Percentiles rank a stretch among this genome's conserved stretches.
phyloP scores from a whole-genome alignment of 2,329 filamentous ascomycete species.

The Blastomyces gilchristii region DNA sequence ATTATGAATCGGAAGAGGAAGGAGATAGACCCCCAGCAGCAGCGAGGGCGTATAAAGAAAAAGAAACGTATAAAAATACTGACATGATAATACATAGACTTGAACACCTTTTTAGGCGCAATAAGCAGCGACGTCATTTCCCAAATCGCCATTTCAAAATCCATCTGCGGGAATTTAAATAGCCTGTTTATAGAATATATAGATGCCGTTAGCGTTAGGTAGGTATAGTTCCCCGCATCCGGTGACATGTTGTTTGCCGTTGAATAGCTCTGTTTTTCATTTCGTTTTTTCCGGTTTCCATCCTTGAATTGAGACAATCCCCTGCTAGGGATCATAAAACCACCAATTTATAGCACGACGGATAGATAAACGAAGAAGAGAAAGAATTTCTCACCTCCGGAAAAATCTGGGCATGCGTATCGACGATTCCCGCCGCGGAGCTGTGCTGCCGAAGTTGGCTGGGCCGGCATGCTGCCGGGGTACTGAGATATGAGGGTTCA shows the following conservation, averaged over 20 bases:
- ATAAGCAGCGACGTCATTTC: conserved; percentile 60
- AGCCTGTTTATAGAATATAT: conserved; percentile 30
- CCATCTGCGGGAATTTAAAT: conserved; percentile 65
- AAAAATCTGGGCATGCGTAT: conserved; percentile 57
- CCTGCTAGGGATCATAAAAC: neutral
- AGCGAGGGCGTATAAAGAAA: neutral
- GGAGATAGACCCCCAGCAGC: neutral
- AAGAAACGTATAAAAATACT: conserved; percentile 17
- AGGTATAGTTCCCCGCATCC: neutral
- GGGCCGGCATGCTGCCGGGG: conserved; percentile 48
- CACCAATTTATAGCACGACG: neutral
- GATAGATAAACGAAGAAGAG: neutral
- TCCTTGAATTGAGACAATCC: too few relatives aligned
- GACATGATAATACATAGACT: conserved; percentile 61
- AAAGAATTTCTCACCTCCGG: conserved; percentile 40
- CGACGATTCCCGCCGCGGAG: conserved; percentile 41
- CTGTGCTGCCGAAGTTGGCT: conserved; percentile 43
- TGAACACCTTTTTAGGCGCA: conserved; percentile 60
- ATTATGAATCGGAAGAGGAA: neutral
- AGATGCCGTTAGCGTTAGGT: neutral
- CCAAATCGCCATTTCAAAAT: conserved; percentile 64
- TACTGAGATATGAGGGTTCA: conserved; percentile 52
- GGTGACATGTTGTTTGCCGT: conserved; percentile 11
- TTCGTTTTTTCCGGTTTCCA: too few relatives aligned
- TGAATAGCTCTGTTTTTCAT: neutral